Evolutionary conservation across 1,284 basidiomycete species (phyloP), one percentile per base, ranked within the genome.

Genomic region (Marasmius tenuissimus): DNA sequence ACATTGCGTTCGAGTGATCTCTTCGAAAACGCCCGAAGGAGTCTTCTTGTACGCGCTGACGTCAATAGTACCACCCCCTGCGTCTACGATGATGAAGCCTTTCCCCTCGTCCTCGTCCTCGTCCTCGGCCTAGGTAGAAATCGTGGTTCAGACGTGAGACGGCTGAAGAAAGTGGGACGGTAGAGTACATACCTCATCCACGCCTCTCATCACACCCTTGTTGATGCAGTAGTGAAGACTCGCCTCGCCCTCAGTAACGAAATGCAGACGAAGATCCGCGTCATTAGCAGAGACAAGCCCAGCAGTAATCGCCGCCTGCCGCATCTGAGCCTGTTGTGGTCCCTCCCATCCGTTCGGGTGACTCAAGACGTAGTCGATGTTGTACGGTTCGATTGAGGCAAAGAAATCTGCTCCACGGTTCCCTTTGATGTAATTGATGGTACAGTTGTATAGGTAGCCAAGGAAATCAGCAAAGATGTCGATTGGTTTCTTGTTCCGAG

Each of bases 201-300:
- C 72, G 42, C 75, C 74, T 8, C 73, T 63, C 1, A 74, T 73
- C 27, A 80, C 69, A 7, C 76, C 78, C 57, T 71, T 77, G 5
- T 72, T 74, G 54, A 83, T 66, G 47, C 81, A 81, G 53, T 75
- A 82, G 63, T 83, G 80, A 2, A 83, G 65, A 68, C 78, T 80
- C 1, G 82, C 82, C 66, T 83, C 81, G 14, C 82, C 82, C 65
- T 84, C 82, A 1, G 81, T 81, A 1, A 83, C 78, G 16, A 84
- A 79, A 10, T 74, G 76, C 16, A 84, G 70, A 14, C 77, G 74
- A n/a, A 73, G 45, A 56, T 77, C 64, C 11, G 65, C 65, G 6
- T 67, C 70, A 11, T 20, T 50, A 16, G 60, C 37, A 4, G 58
- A 62, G 42, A 73, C 63, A 0, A 73, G 59, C 1, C 66, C 67